These are phyloP conservation scores for Magnolia kwangsiensis DNA, from an alignment of 164 flowering plant species.

Conservation along the genomic window DNA sequence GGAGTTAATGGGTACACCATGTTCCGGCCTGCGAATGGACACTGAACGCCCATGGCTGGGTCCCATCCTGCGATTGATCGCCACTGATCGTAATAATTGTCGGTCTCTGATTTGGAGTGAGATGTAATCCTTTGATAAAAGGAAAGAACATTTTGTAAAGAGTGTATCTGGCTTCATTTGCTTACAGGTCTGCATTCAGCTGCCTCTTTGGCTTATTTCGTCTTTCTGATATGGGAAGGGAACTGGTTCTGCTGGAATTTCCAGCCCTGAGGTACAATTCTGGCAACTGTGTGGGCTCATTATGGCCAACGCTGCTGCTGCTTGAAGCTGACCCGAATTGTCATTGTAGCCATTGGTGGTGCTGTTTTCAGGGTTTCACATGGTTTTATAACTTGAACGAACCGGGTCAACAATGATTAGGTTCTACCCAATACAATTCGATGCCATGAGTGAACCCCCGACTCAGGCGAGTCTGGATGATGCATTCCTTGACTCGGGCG, in stretches of 20 bases:
- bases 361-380: too few relatives aligned
- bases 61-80: slow-evolving; percentile 1
- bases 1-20: slow-evolving; percentile 58
- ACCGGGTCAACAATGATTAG: too few relatives aligned
- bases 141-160: slow-evolving; percentile 41
- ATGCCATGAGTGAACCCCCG: too few relatives aligned
- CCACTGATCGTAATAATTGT: slow-evolving; percentile 30
- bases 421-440: too few relatives aligned
- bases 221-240: background rate
- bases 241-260: background rate
- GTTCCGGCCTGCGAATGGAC: slow-evolving; percentile 71
- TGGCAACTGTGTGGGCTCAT: background rate
- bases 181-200: background rate
- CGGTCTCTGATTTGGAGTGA: slow-evolving; percentile 34
- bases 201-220: background rate
- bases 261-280: background rate
- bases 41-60: slow-evolving; percentile 20
- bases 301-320: background rate
- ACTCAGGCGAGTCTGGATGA: too few relatives aligned
- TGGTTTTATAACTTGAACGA: too few relatives aligned
- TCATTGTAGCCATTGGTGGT: too few relatives aligned
- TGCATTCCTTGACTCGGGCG: too few relatives aligned
- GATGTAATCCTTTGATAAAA: slow-evolving; percentile 27
- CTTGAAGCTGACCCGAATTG: background rate
- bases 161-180: slow-evolving; percentile 24